Percentiles rank a stretch among this genome's conserved stretches.
Conservation (phyloP, 768 basidiomycete genomes). For the Pholiota conissans region DNA sequence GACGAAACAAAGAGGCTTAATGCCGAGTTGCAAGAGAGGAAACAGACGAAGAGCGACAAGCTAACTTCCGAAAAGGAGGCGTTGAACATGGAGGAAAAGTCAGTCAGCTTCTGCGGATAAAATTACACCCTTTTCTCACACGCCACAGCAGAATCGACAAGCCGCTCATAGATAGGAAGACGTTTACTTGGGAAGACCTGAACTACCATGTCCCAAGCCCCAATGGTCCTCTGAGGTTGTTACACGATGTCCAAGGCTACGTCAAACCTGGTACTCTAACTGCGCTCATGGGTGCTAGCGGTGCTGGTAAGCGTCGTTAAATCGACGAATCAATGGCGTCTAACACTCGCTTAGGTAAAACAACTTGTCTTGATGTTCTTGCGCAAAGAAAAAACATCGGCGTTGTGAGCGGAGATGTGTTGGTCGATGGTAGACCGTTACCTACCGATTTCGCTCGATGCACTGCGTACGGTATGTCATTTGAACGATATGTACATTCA, state of each 20-base stretch:
- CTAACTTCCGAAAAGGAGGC: slow-evolving; percentile 17
- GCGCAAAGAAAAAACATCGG: slow-evolving; percentile 75
- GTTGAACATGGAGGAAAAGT: slow-evolving; percentile 4
- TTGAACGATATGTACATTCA: slow-evolving; percentile 14
- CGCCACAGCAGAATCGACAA: not conserved
- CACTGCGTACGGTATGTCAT: slow-evolving; percentile 69
- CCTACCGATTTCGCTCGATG: slow-evolving; percentile 56
- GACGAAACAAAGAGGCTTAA: slow-evolving; percentile 56
- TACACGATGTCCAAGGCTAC: slow-evolving; percentile 78
- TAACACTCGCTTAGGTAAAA: no score
- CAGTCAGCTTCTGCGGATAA: slow-evolving; percentile 1
- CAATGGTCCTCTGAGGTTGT: slow-evolving; percentile 56
- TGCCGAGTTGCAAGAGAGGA: slow-evolving; percentile 50
- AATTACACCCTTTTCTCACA: not conserved
- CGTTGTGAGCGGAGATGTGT: slow-evolving; percentile 59
- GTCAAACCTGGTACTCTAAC: slow-evolving; percentile 88
- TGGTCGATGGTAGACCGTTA: slow-evolving; percentile 66
- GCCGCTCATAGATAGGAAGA: slow-evolving; percentile 37
- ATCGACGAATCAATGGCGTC: no score
- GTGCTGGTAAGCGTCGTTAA: slow-evolving; percentile 64
- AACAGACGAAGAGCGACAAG: slow-evolving; percentile 37
- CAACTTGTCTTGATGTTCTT: slow-evolving; percentile 73
- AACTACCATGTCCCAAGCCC: slow-evolving; percentile 77
- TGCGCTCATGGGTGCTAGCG: slow-evolving; percentile 86
- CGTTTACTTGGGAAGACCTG: slow-evolving; percentile 82